phyloP scores from a whole-genome alignment of 805 yeast species.

The Candida vaughaniae region DNA sequence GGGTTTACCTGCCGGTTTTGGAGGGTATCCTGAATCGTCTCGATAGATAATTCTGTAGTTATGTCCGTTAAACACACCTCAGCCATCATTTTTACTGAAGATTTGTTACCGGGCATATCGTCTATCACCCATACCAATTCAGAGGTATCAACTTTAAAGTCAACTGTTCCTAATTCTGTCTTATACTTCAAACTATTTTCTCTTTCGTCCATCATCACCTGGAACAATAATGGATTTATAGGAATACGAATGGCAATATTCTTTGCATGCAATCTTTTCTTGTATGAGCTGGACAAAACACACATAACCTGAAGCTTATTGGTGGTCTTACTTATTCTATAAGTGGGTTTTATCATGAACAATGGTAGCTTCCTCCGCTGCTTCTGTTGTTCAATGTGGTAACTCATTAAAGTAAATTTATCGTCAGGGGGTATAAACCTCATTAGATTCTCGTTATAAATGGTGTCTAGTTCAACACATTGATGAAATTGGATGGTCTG shows the following conservation, averaged over 20 bases:
- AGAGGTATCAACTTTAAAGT: slow-evolving; percentile 67
- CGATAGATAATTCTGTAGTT: not conserved
- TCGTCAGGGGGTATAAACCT: slow-evolving; percentile 85
- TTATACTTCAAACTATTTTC: slow-evolving; percentile 58
- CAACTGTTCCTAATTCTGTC: slow-evolving; percentile 68
- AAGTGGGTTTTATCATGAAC: slow-evolving; percentile 41
- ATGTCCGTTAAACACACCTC: slow-evolving; percentile 32
- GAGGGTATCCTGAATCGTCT: not conserved
- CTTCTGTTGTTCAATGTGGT: slow-evolving; percentile 42
- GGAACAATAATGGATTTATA: slow-evolving; percentile 33
- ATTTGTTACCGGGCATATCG: slow-evolving; percentile 59
- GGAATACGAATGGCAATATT: slow-evolving; percentile 33
- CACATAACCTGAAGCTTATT: slow-evolving; percentile 35
- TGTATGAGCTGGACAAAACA: slow-evolving; percentile 33
- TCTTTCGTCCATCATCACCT: slow-evolving; percentile 19
- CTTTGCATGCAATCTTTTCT: slow-evolving; percentile 33
- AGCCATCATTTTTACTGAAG: slow-evolving; percentile 51
- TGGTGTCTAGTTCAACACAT: slow-evolving; percentile 73
- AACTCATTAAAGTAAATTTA: slow-evolving; percentile 36
- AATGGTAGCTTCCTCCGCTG: slow-evolving; percentile 41
- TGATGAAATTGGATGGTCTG: slow-evolving; percentile 46
- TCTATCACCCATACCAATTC: slow-evolving; percentile 72
- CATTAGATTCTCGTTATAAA: slow-evolving; percentile 66
- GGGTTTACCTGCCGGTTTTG: not conserved
- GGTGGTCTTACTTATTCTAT: slow-evolving; percentile 20